Conservation (phyloP, 345 rosid species). For the Cardamine occulta region DNA sequence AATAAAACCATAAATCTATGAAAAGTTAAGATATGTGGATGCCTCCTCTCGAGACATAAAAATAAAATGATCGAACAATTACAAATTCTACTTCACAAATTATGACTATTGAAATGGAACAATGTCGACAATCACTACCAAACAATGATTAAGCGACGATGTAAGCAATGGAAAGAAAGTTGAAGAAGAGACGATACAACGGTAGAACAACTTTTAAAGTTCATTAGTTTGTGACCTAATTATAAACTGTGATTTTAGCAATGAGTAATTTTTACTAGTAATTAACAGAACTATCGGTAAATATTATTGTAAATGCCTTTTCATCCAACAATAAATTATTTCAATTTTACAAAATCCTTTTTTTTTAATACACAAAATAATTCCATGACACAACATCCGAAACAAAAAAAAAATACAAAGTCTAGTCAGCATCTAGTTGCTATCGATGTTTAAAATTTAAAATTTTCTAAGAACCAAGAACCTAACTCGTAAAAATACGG, state of each 20-base stretch:
- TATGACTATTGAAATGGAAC: background rate
- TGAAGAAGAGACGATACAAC: background rate
- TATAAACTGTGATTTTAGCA: background rate
- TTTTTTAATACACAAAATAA: background rate
- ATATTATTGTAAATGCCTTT: background rate
- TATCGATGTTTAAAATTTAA: constrained; percentile 18
- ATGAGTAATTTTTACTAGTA: background rate
- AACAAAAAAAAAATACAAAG: constrained; percentile 1
- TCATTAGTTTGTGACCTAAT: background rate
- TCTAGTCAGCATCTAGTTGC: constrained; percentile 24
- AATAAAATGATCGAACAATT: background rate
- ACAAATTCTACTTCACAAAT: background rate
- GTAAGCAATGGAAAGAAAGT: background rate
- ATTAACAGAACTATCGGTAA: background rate
- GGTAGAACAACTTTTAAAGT: background rate
- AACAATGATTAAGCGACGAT: background rate
- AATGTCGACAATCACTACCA: background rate
- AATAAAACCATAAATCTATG: background rate
- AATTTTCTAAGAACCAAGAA: background rate
- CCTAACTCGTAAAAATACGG: constrained; percentile 9
- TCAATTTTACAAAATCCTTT: background rate
- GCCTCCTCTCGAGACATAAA: background rate
- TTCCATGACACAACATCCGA: background rate
- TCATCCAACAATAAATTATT: background rate
- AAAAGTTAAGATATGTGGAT: background rate